phyloP scores from a whole-genome alignment of 805 yeast species.

The Zygoascus bituminiphila region DNA sequence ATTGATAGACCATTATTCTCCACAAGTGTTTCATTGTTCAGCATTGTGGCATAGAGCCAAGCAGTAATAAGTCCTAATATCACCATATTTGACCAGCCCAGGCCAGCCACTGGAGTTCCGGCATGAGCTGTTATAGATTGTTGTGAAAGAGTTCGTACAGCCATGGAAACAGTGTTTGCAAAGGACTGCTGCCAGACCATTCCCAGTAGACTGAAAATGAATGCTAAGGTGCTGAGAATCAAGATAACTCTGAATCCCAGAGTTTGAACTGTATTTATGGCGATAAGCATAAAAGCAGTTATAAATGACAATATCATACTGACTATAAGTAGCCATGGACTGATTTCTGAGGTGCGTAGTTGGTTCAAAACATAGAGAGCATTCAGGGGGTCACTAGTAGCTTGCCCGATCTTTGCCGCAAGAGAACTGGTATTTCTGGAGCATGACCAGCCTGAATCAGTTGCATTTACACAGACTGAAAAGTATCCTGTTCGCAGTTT shows the following conservation, averaged over 20 bases:
- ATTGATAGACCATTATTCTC: background rate
- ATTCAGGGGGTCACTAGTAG: conserved; percentile 19
- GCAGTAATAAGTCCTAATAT: conserved; percentile 11
- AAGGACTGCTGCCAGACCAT: conserved; percentile 21
- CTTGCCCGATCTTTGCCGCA: conserved; percentile 2
- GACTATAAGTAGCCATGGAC: conserved; percentile 18
- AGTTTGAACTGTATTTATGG: conserved; percentile 7
- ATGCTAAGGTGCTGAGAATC: conserved; percentile 6
- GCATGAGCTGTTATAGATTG: conserved; percentile 7
- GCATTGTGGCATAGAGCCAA: conserved; percentile 11
- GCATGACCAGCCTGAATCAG: conserved; percentile 15
- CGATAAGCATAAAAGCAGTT: conserved; percentile 10
- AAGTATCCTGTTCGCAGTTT: conserved; percentile 17
- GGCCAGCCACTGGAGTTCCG: conserved; percentile 16
- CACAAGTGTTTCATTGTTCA: conserved; percentile 7
- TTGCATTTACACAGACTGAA: conserved; percentile 15
- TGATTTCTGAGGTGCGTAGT: conserved; percentile 6
- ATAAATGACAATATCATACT: conserved; percentile 10
- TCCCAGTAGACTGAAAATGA: conserved; percentile 13
- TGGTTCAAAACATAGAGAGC: conserved; percentile 11
- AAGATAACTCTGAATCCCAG: conserved; percentile 12
- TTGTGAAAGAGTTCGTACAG: conserved; percentile 7
- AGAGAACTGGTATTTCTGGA: conserved; percentile 10
- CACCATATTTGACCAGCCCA: conserved; percentile 18
- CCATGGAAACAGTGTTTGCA: conserved; percentile 4